Conservation (phyloP, 768 basidiomycete species). For the Phaeotremella skinneri region DNA sequence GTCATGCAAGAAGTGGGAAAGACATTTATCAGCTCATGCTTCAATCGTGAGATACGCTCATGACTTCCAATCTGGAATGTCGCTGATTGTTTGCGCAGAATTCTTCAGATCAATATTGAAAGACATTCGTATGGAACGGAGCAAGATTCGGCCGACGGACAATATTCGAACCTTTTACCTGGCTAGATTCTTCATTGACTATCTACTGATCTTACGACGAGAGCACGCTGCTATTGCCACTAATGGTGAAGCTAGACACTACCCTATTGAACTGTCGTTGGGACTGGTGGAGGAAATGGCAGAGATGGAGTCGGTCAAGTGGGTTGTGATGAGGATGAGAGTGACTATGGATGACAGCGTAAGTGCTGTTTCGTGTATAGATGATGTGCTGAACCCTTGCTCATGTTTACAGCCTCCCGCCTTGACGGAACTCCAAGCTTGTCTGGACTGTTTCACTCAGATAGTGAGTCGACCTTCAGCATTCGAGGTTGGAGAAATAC, state of each 20-base stretch:
- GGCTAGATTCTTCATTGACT: slow-evolving; percentile 87
- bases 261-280: slow-evolving; percentile 19
- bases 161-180: slow-evolving; percentile 83
- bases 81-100: slow-evolving; percentile 56
- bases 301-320: slow-evolving; percentile 81
- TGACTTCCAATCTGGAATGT: background rate
- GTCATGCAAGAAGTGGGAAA: slow-evolving; percentile 66
- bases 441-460: slow-evolving; percentile 90
- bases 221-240: slow-evolving; percentile 7
- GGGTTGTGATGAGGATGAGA: slow-evolving; percentile 85
- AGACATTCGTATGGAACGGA: slow-evolving; percentile 87
- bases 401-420: slow-evolving; percentile 70
- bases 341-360: slow-evolving; percentile 90
- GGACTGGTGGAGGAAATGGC: slow-evolving; percentile 74
- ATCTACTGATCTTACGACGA: slow-evolving; percentile 64
- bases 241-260: slow-evolving; percentile 48
- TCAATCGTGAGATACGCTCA: slow-evolving; percentile 64
- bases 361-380: slow-evolving; percentile 23
- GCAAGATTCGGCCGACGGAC: slow-evolving; percentile 92
- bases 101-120: slow-evolving; percentile 81
- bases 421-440: slow-evolving; percentile 92
- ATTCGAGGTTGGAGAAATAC: background rate
- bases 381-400: slow-evolving; percentile 8
- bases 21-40: slow-evolving; percentile 75
- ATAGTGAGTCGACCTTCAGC: slow-evolving; percentile 54